A percentile compares a stretch with the other conserved stretches of the same genome.
phyloP scores from a whole-genome alignment of 331 rosid genomes.

The Telfairia occidentalis region DNA sequence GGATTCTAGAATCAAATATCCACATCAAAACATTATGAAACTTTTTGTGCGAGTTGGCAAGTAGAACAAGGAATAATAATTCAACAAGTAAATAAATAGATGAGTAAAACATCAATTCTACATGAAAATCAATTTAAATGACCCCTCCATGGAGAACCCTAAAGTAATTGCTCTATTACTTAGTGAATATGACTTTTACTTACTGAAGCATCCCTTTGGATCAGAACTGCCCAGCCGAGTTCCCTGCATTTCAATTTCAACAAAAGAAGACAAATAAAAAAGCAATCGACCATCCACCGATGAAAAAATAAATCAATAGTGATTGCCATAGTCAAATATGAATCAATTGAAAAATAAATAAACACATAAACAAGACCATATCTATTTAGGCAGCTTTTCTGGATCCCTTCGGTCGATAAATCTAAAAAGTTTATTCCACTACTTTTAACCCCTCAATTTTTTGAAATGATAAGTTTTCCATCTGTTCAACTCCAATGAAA shows the following conservation, averaged over 20 bases:
- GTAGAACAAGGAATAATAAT: background rate
- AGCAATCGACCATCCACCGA: background rate
- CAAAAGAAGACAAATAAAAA: background rate
- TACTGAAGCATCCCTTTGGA: constrained; percentile 97
- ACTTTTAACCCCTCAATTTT: background rate
- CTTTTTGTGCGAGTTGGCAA: background rate
- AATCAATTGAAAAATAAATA: background rate
- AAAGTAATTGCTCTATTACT: constrained; percentile 16
- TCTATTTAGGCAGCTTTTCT: background rate
- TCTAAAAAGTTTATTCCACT: background rate
- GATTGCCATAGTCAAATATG: background rate
- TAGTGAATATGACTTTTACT: constrained; percentile 21
- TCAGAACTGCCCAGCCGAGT: constrained; percentile 98
- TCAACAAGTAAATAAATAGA: constrained; percentile 1
- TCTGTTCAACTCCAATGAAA: background rate
- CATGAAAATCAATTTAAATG: constrained; percentile 11
- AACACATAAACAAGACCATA: background rate
- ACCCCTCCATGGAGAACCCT: constrained; percentile 18
- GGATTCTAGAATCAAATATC: background rate
- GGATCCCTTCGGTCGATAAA: background rate
- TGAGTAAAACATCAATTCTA: background rate
- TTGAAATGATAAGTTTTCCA: background rate
- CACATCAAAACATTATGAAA: background rate
- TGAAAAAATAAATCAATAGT: background rate
- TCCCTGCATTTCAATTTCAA: constrained; percentile 56